Evolutionary conservation across 345 rosid genomes (phyloP), one percentile per base, ranked within the genome.

Genomic region (Bruguiera parviflora): DNA sequence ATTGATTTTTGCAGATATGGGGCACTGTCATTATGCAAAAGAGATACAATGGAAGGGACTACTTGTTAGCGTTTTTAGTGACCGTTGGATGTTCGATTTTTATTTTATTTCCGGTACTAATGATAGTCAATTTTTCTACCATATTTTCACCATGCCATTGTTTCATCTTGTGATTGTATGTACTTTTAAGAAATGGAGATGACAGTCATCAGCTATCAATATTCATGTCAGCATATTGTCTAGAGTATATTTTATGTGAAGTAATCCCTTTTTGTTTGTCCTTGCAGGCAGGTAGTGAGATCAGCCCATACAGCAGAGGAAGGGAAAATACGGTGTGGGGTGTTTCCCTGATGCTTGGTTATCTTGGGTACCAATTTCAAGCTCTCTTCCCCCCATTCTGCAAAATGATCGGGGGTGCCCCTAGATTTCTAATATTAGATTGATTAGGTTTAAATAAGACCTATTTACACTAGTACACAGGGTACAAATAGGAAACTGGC

Each of bases 311-410:
- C 78, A 88, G 79, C 66, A 86, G 80, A 73, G 96, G 98, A 74
- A 86, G 99, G 74, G 97, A 95, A 72, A 95, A 86, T 73, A 95
- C 99, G 49, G 89, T 85, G 7, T 89, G 97, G 97, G 99, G 99
- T 51, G 88, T 86, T 69, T 86, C 88, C 58, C 80, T 95, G 72
- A 95, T 95, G 97, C 78, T 79, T 60, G 93, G 96, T 76, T 95
- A 95, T 86, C 96, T 95, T 32, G 96, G 97, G 99, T 95, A 88
- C 58, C 49, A 59, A 52, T 76, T 71, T 56, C 46, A 63, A 69
- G 68, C 55, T 71, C 39, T 64, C 67, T 64, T 43, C 60, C 39
- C 67, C 43, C 46, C 63, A 22, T 73, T 8, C 29, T 11, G 49
- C 49, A 19, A 16, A 19, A 32, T 39, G 16, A 4, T 39, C 16